phyloP scores from a whole-genome alignment of 2,329 filamentous ascomycete species.

The Talaromyces albobiverticillius region DNA sequence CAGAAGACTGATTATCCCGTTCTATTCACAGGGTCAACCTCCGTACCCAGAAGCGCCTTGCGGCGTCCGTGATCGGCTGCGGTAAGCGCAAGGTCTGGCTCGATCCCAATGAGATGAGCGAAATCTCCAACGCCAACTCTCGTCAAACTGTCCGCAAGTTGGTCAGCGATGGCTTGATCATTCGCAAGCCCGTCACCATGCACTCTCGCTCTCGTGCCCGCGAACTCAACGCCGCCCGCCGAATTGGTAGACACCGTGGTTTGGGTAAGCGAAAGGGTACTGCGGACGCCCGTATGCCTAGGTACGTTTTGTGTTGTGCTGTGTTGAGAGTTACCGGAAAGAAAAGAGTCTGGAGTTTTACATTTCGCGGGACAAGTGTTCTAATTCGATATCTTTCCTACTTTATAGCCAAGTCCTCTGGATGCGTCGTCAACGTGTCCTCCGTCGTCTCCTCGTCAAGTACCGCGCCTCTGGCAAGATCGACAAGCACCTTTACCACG shows the following conservation, averaged over 20 bases:
- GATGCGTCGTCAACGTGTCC: conserved; percentile 99
- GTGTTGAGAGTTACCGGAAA: too few relatives aligned
- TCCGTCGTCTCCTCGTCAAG: conserved; percentile 98
- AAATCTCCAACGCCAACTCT: conserved; percentile 99
- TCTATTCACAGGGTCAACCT: conserved; percentile 83
- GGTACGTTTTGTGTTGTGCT: too few relatives aligned
- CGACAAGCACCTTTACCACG: conserved; percentile 99
- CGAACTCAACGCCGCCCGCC: conserved; percentile 88
- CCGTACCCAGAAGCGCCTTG: conserved; percentile 99
- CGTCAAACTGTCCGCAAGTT: conserved; percentile 99
- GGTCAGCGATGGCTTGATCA: conserved; percentile 99
- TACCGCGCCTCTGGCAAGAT: conserved; percentile 99
- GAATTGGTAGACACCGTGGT: conserved; percentile 95
- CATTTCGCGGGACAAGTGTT: too few relatives aligned
- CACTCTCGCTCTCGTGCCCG: conserved; percentile 97
- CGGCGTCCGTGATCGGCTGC: conserved; percentile 96
- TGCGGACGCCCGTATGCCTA: conserved; percentile 97
- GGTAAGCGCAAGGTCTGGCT: conserved; percentile 99
- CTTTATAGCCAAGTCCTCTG: conserved; percentile 82
- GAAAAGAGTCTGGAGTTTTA: too few relatives aligned
- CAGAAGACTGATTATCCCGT: conserved; percentile 9
- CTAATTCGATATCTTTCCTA: conserved; percentile 17
- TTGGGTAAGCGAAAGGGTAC: conserved; percentile 99
- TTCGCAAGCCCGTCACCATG: conserved; percentile 99
- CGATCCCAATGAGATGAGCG: conserved; percentile 97